Evolutionary conservation across 2,329 filamentous ascomycete genomes (phyloP).

Genomic region (Alternaria arborescens): DNA sequence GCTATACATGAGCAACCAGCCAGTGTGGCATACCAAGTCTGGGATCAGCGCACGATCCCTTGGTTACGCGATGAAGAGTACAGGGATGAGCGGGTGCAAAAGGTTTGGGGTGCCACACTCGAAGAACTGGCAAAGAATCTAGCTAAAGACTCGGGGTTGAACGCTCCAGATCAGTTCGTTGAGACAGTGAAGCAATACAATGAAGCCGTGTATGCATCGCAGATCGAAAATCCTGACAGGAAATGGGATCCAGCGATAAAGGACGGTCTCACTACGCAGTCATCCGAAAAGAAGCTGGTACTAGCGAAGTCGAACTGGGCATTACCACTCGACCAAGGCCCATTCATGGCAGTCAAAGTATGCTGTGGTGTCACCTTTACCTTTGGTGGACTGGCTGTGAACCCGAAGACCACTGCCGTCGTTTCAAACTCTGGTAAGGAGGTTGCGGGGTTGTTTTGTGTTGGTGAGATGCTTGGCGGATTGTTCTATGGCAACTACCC

Average conservation of each 20-base stretch:
- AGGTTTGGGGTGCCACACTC: conserved; percentile 61
- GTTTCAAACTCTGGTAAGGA: conserved; percentile 55
- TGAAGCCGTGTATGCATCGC: conserved; percentile 60
- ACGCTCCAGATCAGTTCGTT: conserved; percentile 58
- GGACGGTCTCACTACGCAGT: conserved; percentile 70
- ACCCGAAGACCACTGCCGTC: conserved; percentile 63
- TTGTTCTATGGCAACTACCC: conserved; percentile 63
- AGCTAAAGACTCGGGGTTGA: conserved; percentile 59
- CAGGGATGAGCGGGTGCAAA: conserved; percentile 63
- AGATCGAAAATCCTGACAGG: conserved; percentile 54
- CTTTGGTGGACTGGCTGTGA: conserved; percentile 69
- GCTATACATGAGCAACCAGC: conserved; percentile 68
- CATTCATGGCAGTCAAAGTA: conserved; percentile 71
- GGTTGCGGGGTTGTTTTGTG: conserved; percentile 67
- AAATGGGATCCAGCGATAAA: conserved; percentile 68
- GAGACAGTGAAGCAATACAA: conserved; percentile 66
- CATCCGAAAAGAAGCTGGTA: conserved; percentile 52
- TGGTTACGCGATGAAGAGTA: conserved; percentile 72
- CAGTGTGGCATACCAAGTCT: conserved; percentile 70
- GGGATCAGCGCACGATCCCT: conserved; percentile 62
- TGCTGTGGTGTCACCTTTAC: conserved; percentile 74
- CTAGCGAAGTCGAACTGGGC: conserved; percentile 74
- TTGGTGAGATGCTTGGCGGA: conserved; percentile 70
- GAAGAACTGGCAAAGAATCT: conserved; percentile 64
- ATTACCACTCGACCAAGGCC: conserved; percentile 62